phyloP scores from a whole-genome alignment of 805 yeast genomes.

The Barnettozyma wickerhamii region DNA sequence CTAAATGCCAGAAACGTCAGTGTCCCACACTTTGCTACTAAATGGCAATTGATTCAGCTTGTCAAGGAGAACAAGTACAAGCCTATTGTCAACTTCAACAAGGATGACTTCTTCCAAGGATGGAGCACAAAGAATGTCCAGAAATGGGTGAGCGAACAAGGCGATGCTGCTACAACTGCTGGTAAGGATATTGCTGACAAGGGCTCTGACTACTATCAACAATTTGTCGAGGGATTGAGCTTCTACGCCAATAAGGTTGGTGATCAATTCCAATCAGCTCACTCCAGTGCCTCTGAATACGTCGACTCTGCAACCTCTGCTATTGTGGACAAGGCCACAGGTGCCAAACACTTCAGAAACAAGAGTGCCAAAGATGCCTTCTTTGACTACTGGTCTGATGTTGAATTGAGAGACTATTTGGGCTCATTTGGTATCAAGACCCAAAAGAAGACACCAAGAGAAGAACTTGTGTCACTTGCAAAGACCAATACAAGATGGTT shows the following conservation, averaged over 20 bases:
- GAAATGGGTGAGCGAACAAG: slow-evolving; percentile 35
- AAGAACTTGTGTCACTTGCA: slow-evolving; percentile 35
- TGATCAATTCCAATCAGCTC: slow-evolving; percentile 15
- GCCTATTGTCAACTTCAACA: slow-evolving; percentile 30
- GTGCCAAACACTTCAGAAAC: slow-evolving; percentile 8
- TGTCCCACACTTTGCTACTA: slow-evolving; percentile 36
- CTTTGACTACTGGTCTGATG: slow-evolving; percentile 38
- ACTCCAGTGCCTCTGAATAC: slow-evolving; percentile 20
- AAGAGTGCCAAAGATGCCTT: slow-evolving; percentile 19
- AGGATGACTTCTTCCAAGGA: slow-evolving; percentile 32
- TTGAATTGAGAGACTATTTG: slow-evolving; percentile 39
- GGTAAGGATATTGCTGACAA: slow-evolving; percentile 19
- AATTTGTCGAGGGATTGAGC: slow-evolving; percentile 12
- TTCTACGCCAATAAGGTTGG: slow-evolving; percentile 11
- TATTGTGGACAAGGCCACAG: slow-evolving; percentile 6
- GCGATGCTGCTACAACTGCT: slow-evolving; percentile 22
- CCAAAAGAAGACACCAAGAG: slow-evolving; percentile 21
- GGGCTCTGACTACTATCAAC: slow-evolving; percentile 22
- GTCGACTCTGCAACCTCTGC: slow-evolving; percentile 16
- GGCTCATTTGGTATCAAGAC: slow-evolving; percentile 37
- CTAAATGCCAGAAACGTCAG: slow-evolving; percentile 37
- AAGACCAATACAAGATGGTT: slow-evolving; percentile 39
- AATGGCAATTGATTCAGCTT: slow-evolving; percentile 33
- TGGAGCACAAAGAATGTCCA: slow-evolving; percentile 35
- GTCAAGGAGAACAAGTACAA: slow-evolving; percentile 35